Evolutionary conservation across 306 rosid species (phyloP).

Genomic region (Vigna nakashimae): DNA sequence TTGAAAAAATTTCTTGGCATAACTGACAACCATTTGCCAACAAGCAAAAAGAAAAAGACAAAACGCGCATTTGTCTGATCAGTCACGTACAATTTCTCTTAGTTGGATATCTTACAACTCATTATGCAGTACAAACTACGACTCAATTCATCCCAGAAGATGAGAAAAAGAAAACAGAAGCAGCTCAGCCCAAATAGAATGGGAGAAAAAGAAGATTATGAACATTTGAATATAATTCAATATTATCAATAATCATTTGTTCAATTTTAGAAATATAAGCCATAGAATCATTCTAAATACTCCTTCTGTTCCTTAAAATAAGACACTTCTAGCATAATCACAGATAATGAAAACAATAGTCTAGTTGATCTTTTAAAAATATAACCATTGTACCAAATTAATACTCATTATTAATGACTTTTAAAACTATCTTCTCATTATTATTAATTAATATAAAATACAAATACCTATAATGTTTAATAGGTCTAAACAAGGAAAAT

Average conservation of each 20-base stretch:
- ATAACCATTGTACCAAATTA: no score
- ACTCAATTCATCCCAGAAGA: constrained; percentile 4
- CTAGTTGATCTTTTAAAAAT: no score
- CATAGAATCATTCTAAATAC: not conserved
- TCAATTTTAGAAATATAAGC: constrained; percentile 4
- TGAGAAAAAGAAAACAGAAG: constrained; percentile 5
- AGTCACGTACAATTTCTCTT: not conserved
- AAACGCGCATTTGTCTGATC: constrained; percentile 16
- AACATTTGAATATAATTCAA: not conserved
- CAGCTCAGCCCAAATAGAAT: constrained; percentile 30
- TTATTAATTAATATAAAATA: no score
- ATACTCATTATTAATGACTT: no score
- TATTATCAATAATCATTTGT: not conserved
- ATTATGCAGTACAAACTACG: constrained; percentile 25
- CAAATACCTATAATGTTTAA: no score
- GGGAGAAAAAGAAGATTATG: not conserved
- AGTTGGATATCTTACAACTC: constrained; percentile 1
- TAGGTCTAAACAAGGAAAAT: no score
- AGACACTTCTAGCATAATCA: no score
- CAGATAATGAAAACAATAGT: no score
- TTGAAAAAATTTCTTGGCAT: not conserved
- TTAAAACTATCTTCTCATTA: no score
- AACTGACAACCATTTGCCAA: constrained; percentile 1
- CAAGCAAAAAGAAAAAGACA: not conserved
- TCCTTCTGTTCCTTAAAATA: no score